Evolutionary conservation across 345 rosid species (phyloP).

Genomic region (thale cress (Arabidopsis thaliana)): DNA sequence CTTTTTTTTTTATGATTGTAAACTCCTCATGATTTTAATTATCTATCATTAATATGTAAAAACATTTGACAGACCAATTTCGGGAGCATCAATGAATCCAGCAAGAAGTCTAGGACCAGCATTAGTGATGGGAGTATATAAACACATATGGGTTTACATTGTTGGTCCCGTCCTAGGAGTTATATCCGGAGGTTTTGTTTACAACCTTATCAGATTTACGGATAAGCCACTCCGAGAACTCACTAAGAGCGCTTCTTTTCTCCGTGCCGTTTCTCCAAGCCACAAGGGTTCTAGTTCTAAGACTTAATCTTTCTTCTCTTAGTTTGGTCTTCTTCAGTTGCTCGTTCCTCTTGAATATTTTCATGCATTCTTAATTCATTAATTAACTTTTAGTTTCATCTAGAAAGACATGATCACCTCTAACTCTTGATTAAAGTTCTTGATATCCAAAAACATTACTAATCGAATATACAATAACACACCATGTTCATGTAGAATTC

Average conservation of each 20-base stretch:
- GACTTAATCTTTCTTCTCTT: conserved; percentile 27
- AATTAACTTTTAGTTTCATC: not conserved
- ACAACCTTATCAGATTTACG: conserved; percentile 57
- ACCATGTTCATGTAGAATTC: not conserved
- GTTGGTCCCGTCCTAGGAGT: conserved; percentile 61
- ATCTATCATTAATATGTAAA: not conserved
- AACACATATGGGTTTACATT: conserved; percentile 70
- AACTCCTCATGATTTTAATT: not conserved
- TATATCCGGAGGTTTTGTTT: conserved; percentile 59
- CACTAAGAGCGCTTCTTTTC: conserved; percentile 46
- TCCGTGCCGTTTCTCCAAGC: conserved; percentile 21
- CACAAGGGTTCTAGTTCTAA: conserved; percentile 10
- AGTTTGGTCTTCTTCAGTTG: not conserved
- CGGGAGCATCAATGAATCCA: conserved; percentile 90
- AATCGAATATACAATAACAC: not conserved
- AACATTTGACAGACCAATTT: not conserved
- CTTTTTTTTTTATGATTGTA: not conserved
- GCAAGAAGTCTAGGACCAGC: conserved; percentile 89
- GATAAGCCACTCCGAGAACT: conserved; percentile 60
- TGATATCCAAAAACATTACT: not conserved
- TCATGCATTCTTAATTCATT: not conserved
- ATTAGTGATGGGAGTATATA: conserved; percentile 52
- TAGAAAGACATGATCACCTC: not conserved
- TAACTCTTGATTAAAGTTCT: not conserved
- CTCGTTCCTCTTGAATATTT: not conserved